Evolutionary conservation across 225 moss, liverwort and hornwort genomes (phyloP).

Genomic region (Ulota crispa): DNA sequence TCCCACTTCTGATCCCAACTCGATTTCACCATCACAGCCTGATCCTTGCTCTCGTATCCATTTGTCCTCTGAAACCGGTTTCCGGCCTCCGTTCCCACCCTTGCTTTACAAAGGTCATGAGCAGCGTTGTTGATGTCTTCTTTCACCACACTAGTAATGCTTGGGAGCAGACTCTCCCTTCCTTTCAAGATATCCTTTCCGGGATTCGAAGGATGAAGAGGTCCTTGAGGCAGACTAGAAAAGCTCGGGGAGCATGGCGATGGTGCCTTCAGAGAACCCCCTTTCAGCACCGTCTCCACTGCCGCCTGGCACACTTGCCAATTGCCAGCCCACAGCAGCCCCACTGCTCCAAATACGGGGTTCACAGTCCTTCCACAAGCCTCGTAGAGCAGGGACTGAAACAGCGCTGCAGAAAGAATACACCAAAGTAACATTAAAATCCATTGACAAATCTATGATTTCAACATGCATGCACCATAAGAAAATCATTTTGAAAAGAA

Average conservation of each 20-base stretch:
- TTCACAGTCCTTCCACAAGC: constrained; percentile 73
- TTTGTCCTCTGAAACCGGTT: constrained; percentile 38
- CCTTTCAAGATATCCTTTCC: constrained; percentile 35
- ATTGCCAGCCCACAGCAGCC: constrained; percentile 65
- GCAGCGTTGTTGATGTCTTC: constrained; percentile 8
- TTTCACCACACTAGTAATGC: constrained; percentile 24
- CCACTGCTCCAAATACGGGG: constrained; percentile 65
- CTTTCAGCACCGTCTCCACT: constrained; percentile 69
- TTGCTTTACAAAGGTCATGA: constrained; percentile 38
- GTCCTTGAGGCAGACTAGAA: constrained; percentile 37
- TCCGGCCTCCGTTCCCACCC: constrained; percentile 29
- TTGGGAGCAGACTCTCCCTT: constrained; percentile 32
- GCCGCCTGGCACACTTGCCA: constrained; percentile 67
- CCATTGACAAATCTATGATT: neutral
- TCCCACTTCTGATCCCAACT: constrained; percentile 43
- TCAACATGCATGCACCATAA: neutral
- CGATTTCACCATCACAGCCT: constrained; percentile 29
- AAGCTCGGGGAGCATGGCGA: constrained; percentile 40
- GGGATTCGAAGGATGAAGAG: constrained; percentile 20
- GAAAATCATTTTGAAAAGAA: neutral
- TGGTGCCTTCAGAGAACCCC: constrained; percentile 53
- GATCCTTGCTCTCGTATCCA: constrained; percentile 49
- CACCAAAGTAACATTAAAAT: neutral
- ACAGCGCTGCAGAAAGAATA: constrained; percentile 42
- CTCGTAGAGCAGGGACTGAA: constrained; percentile 71